Evolutionary conservation across 2,329 filamentous ascomycete genomes (phyloP).

Genomic region (Xylariales sp.): DNA sequence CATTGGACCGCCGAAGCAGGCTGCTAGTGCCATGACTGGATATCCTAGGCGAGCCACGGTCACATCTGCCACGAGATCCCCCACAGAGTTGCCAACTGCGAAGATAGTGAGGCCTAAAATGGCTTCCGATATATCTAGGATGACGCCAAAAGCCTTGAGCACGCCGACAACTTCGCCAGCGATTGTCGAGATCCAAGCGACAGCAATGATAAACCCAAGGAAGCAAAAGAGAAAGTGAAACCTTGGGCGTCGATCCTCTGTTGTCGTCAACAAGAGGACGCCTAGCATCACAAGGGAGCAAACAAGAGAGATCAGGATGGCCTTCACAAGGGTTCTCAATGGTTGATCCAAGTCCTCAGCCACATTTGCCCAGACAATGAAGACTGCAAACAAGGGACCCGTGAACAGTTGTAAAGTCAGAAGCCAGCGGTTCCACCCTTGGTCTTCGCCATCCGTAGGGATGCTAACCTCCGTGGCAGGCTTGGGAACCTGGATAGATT

Average conservation of each 20-base stretch:
- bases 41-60: conserved; percentile 91
- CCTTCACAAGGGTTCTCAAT: conserved; percentile 45
- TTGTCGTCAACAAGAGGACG: conserved; percentile 65
- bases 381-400: conserved; percentile 76
- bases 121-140: conserved; percentile 89
- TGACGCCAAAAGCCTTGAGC: conserved; percentile 87
- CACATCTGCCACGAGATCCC: conserved; percentile 90
- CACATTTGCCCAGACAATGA: conserved; percentile 71
- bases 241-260: conserved; percentile 60
- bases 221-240: conserved; percentile 81
- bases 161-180: conserved; percentile 94
- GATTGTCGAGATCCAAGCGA: conserved; percentile 95
- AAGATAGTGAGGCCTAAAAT: conserved; percentile 94
- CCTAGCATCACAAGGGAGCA: conserved; percentile 63
- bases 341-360: conserved; percentile 53
- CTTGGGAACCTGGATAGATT: conserved; percentile 14
- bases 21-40: conserved; percentile 91
- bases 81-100: conserved; percentile 90
- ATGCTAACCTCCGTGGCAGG: conserved; percentile 17
- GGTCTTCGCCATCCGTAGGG: conserved; percentile 31
- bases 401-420: conserved; percentile 80
- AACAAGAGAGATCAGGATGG: conserved; percentile 62
- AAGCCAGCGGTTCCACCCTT: conserved; percentile 88
- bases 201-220: conserved; percentile 83
- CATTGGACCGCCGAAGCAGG: conserved; percentile 98